phyloP scores from a whole-genome alignment of 1,284 basidiomycete genomes.

The Papiliotrema laurentii region DNA sequence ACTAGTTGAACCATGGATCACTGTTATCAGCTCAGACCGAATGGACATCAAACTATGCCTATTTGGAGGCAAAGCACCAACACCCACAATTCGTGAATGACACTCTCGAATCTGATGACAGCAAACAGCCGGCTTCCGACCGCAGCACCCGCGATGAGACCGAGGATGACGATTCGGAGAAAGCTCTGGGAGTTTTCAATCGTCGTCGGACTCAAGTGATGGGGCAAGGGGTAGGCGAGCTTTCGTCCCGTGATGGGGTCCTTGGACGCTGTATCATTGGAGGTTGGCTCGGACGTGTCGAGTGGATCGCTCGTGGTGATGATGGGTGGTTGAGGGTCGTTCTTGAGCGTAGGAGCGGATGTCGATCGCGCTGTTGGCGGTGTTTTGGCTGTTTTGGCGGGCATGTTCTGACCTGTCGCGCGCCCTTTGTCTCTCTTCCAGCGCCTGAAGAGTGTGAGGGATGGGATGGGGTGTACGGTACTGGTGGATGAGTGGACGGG shows the following conservation, averaged over 20 bases:
- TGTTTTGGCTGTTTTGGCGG: conserved; percentile 7
- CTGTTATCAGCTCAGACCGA: conserved; percentile 48
- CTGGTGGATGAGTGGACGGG: too few species aligned
- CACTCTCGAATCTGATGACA: conserved; percentile 96
- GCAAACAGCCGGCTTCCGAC: conserved; percentile 95
- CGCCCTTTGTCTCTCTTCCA: too few species aligned
- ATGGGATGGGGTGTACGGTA: too few species aligned
- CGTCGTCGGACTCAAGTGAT: conserved; percentile 53
- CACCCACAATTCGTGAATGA: conserved; percentile 96
- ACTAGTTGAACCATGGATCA: conserved; percentile 98
- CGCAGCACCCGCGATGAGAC: conserved; percentile 85
- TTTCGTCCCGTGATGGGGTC: conserved; percentile 3
- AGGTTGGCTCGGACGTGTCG: too few species aligned
- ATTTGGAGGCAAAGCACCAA: neutral
- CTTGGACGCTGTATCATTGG: too few species aligned
- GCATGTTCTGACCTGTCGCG: conserved; percentile 4
- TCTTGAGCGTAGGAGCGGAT: neutral
- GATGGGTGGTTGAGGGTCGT: too few species aligned
- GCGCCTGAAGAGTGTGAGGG: too few species aligned
- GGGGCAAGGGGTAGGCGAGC: conserved; percentile 44
- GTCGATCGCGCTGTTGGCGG: conserved; percentile 1
- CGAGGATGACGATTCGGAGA: conserved; percentile 77
- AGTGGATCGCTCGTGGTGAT: too few species aligned
- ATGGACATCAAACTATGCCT: neutral
- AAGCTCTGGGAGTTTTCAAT: conserved; percentile 77